These are phyloP conservation scores for Epichloe glyceriae DNA, from an alignment of 2,329 filamentous ascomycete species.

Conservation along the genomic window DNA sequence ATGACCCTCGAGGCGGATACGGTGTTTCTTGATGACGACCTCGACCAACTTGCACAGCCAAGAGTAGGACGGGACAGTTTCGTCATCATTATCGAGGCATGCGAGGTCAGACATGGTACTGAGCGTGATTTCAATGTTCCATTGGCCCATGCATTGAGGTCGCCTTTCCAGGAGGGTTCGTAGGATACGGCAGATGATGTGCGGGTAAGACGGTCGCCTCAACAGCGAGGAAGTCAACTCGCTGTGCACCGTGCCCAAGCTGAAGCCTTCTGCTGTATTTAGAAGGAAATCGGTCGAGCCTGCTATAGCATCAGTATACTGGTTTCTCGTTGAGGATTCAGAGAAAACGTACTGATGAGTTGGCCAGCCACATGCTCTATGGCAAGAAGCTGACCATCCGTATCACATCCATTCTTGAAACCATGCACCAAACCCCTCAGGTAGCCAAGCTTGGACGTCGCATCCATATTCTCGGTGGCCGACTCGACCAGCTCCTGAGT, in stretches of 20 bases:
- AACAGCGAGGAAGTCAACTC: slow-evolving; percentile 25
- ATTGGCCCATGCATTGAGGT: slow-evolving; percentile 39
- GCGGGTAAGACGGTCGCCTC: slow-evolving; percentile 19
- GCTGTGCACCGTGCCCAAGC: slow-evolving; percentile 29
- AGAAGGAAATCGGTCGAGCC: slow-evolving; percentile 17
- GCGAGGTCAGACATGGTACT: slow-evolving; percentile 28
- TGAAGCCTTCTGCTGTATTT: slow-evolving; percentile 17
- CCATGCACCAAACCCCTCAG: slow-evolving; percentile 24
- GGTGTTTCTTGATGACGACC: slow-evolving; percentile 44
- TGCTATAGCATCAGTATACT: slow-evolving; percentile 10
- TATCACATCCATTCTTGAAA: slow-evolving; percentile 17
- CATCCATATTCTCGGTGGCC: slow-evolving; percentile 20
- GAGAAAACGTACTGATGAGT: slow-evolving; percentile 22
- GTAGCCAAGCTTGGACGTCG: slow-evolving; percentile 23
- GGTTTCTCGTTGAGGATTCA: neutral
- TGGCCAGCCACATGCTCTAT: slow-evolving; percentile 29
- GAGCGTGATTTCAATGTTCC: slow-evolving; percentile 43
- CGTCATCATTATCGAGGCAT: slow-evolving; percentile 14
- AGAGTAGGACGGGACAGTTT: slow-evolving; percentile 25
- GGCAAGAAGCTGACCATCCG: slow-evolving; percentile 30
- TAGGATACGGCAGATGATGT: slow-evolving; percentile 28
- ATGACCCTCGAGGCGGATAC: slow-evolving; percentile 47
- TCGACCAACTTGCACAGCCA: slow-evolving; percentile 41
- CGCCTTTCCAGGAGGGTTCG: slow-evolving; percentile 36
- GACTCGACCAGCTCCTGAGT: slow-evolving; percentile 19